These are phyloP conservation scores for Apophysomyces trapeziformis DNA, from an alignment of 371 early-diverging fungal species.

Conservation along the genomic window DNA sequence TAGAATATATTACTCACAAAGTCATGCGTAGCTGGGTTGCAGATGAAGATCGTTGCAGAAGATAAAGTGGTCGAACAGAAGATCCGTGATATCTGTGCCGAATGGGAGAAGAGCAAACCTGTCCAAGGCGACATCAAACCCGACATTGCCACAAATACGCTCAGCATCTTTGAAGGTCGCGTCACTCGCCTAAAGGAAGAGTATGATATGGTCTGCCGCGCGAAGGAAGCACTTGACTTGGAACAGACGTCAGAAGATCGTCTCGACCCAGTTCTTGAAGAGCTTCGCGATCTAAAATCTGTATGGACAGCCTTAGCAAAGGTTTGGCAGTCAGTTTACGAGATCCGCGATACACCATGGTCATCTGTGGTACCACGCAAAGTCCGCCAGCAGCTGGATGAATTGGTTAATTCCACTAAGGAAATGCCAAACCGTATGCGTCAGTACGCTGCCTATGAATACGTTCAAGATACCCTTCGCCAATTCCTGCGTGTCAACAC, in stretches of 20 bases:
- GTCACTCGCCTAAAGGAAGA: constrained; percentile 86
- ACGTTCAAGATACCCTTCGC: constrained; percentile 85
- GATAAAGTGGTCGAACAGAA: constrained; percentile 87
- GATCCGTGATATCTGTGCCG: constrained; percentile 82
- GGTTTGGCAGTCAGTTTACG: constrained; percentile 85
- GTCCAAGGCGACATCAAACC: constrained; percentile 94
- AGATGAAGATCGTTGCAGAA: constrained; percentile 90
- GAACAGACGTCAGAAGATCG: constrained; percentile 71
- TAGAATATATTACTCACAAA: constrained; percentile 1
- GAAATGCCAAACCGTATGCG: constrained; percentile 95
- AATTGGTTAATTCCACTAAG: constrained; percentile 80
- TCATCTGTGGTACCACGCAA: constrained; percentile 88
- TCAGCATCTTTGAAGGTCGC: constrained; percentile 88
- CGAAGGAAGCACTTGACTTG: constrained; percentile 93
- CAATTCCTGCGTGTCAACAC: constrained; percentile 81
- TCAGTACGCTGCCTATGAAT: constrained; percentile 97
- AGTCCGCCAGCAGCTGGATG: constrained; percentile 86
- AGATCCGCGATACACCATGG: constrained; percentile 91
- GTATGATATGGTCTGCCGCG: constrained; percentile 87
- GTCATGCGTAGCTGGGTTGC: constrained; percentile 67
- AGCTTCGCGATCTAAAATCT: constrained; percentile 89
- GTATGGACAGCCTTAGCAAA: constrained; percentile 91
- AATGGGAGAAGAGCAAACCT: constrained; percentile 96
- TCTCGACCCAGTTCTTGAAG: constrained; percentile 90
- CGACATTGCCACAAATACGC: constrained; percentile 81